Evolutionary conservation across 2,329 filamentous ascomycete species (phyloP), one percentile per base, ranked within the genome.

Genomic region (Colletotrichum lindemuthianum): DNA sequence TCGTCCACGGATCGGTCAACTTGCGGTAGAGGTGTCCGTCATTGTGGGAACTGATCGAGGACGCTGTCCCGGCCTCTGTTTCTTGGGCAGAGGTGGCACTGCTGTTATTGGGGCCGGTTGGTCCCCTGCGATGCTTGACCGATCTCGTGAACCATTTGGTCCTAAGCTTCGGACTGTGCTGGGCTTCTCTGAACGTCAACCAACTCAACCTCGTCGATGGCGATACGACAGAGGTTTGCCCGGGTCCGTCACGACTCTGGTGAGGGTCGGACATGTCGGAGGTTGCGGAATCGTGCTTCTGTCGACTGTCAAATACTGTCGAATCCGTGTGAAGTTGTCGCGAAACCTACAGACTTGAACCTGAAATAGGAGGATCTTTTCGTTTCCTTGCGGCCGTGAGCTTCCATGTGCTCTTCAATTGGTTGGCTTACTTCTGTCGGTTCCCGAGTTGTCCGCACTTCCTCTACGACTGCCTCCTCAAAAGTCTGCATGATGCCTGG

Each of bases 41-140:
- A 6, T 72, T 68, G 2, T 59, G 59, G 13, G 76, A 75, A 2
- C 74, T 76, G 7, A 67, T 66, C 15, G 73, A 72, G 2, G 76
- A 77, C 5, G 77, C 78, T 32, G 69, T 68, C 13, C 77, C 77
- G n/a, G 72, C 74, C 41, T 82, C 71, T 6, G 80, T 70, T 9
- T 79, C 76, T 34, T 75, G 73, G 8, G 82, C 67, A 4, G 80
- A 82, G 65, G 80, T 82, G 9, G 78, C 73, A n/a, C 76, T 72
- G 54, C 75, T 81, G 64, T 69, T 75, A 24, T 72, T 68, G 0
- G 81, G 81, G 4, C 75, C 75, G 8, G 58, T 70, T 1, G 80
- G 81, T 15, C 72, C 68, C 60, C 78, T 81, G 4, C 76, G 75
- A 45, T 74, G 72, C 78, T 80, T 81, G 2, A 77, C 77, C 9